Evolutionary conservation across 345 rosid species (phyloP).

Genomic region (Gossypioides kirkii): DNA sequence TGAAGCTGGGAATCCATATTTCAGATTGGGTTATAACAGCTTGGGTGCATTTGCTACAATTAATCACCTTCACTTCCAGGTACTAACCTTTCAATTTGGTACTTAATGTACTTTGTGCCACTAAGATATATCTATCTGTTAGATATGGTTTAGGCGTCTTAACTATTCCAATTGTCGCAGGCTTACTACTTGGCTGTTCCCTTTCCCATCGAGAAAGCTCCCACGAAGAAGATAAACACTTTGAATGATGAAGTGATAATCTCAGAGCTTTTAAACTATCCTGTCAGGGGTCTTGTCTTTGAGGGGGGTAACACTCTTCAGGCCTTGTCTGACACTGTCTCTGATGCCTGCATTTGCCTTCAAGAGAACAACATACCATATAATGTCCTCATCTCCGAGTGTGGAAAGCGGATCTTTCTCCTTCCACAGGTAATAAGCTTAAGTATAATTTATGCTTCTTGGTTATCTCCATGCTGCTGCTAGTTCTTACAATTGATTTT

Average conservation of each 20-base stretch:
- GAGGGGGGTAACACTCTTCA: slow-evolving; percentile 63
- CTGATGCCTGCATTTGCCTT: slow-evolving; percentile 77
- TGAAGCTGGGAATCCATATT: slow-evolving; percentile 77
- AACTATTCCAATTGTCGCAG: slow-evolving; percentile 29
- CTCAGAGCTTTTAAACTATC: slow-evolving; percentile 64
- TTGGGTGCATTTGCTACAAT: slow-evolving; percentile 97
- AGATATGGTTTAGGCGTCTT: not conserved
- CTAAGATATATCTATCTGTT: not conserved
- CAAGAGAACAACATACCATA: slow-evolving; percentile 87
- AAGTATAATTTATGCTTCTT: not conserved
- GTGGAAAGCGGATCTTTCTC: slow-evolving; percentile 71
- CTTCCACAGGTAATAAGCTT: slow-evolving; percentile 70
- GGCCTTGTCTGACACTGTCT: slow-evolving; percentile 51
- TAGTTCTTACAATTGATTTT: not conserved
- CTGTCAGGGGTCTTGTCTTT: slow-evolving; percentile 83
- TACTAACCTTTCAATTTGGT: slow-evolving; percentile 11
- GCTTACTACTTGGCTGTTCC: slow-evolving; percentile 77
- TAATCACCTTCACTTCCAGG: slow-evolving; percentile 99
- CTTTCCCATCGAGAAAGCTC: slow-evolving; percentile 86
- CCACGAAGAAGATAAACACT: slow-evolving; percentile 46
- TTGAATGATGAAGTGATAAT: slow-evolving; percentile 47
- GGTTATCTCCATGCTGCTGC: not conserved
- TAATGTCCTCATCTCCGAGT: slow-evolving; percentile 77
- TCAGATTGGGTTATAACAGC: slow-evolving; percentile 93
- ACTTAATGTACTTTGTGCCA: not conserved